Evolutionary conservation across 2,329 filamentous ascomycete genomes (phyloP), one percentile per base, ranked within the genome.

Genomic region (Cryphonectria carpinicola): DNA sequence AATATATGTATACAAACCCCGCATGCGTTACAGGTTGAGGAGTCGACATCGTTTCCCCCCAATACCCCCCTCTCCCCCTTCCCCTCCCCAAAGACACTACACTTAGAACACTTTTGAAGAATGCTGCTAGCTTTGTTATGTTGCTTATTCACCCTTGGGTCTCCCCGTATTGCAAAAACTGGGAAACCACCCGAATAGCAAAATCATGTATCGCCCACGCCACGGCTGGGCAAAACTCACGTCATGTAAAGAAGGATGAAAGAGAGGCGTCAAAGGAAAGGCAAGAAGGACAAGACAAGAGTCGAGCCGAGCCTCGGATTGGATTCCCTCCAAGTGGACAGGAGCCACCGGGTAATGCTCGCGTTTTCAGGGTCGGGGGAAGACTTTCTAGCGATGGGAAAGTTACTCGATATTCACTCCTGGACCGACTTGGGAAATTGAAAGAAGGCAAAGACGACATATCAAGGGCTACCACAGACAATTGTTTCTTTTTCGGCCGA

Each of bases 1-100:
- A 74, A 74, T 70, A 77, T 75, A 73, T 78, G 77, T 79, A 79
- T 78, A 80, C 78, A 78, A 74, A 7, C 77, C 67, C 69, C 73
- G 32, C 71, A 72, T 77, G 71, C 71, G 75, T 72, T 60, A 54
- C 62, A 54, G 77, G 76, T 78, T 74, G 58, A 68, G 78, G 78
- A 80, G 75, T 75, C 74, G 76, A 76, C 73, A 71, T 70, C 67
- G 69, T 69, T 74, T 74, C 75, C 76, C 76, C 67, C 49, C 73
- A 63, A 72, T 71, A 70, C 68, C 73, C 73, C 72, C 73, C 46
- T n/a, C n/a, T n/a, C 73, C 73, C 72, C 73, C 46, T 3, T 5
- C 41, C 43, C 32, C 32, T 32, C 4, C 32, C 43, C 43, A 19
- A 49, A 46, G 73, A 71, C 74, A 75, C 74, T 66, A 72, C 70